Evolutionary conservation across 2,329 filamentous ascomycete species (phyloP).

Genomic region (Fusarium caatingaense): DNA sequence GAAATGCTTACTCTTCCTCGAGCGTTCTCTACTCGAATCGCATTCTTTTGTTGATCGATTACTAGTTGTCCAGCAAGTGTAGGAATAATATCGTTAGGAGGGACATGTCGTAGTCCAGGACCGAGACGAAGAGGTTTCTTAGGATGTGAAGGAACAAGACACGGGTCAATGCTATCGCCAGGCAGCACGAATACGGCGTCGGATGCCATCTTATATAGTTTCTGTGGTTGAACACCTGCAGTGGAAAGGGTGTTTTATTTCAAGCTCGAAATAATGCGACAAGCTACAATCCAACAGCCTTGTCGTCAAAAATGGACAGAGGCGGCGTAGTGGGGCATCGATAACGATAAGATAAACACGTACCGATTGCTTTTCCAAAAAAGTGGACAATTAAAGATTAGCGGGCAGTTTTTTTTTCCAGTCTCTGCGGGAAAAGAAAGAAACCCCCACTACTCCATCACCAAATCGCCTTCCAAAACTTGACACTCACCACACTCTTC

Average conservation of each 20-base stretch:
- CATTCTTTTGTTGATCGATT: slow-evolving; percentile 78
- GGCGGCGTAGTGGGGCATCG: slow-evolving; percentile 25
- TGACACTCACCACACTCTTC: slow-evolving; percentile 31
- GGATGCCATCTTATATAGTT: slow-evolving; percentile 62
- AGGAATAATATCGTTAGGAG: slow-evolving; percentile 77
- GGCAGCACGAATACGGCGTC: slow-evolving; percentile 79
- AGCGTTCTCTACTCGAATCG: slow-evolving; percentile 80
- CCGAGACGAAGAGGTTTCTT: slow-evolving; percentile 82
- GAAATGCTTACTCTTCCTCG: slow-evolving; percentile 70
- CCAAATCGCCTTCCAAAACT: slow-evolving; percentile 37
- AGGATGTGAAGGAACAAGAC: slow-evolving; percentile 73
- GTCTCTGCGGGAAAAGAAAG: slow-evolving; percentile 41
- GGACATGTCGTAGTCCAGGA: slow-evolving; percentile 84
- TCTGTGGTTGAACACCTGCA: slow-evolving; percentile 1
- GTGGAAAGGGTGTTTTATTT: background rate
- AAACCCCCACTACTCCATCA: slow-evolving; percentile 44
- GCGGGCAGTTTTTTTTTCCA: slow-evolving; percentile 46
- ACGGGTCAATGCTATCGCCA: slow-evolving; percentile 77
- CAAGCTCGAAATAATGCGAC: slow-evolving; percentile 30
- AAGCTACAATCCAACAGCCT: slow-evolving; percentile 15
- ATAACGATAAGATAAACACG: slow-evolving; percentile 39
- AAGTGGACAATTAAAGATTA: slow-evolving; percentile 43
- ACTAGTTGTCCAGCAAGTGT: slow-evolving; percentile 75
- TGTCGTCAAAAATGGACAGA: slow-evolving; percentile 24
- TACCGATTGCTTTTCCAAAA: slow-evolving; percentile 30